phyloP scores from a whole-genome alignment of 805 yeast species.

The Grigorovia transvaalensis region DNA sequence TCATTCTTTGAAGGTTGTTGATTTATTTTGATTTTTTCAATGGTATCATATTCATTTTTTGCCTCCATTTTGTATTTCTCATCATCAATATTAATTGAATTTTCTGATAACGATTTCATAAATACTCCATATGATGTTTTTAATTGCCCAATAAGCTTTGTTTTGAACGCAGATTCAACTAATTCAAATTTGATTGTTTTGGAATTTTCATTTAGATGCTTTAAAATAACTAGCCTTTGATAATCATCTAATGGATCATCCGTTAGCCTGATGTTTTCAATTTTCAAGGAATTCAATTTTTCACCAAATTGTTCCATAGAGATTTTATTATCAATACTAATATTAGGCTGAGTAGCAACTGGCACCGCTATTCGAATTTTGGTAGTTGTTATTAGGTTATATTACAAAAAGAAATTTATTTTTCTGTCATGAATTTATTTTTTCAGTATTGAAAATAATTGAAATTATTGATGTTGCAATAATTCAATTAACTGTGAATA shows the following conservation, averaged over 20 bases:
- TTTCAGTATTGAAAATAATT: not conserved
- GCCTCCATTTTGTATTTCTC: not conserved
- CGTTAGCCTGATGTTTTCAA: not conserved
- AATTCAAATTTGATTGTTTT: not conserved
- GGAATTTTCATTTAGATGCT: not conserved
- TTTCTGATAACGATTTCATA: not conserved
- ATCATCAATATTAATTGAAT: not conserved
- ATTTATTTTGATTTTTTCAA: not conserved
- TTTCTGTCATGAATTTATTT: not conserved
- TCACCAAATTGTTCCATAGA: not conserved
- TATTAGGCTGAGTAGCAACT: not conserved
- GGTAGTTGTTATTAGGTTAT: not conserved
- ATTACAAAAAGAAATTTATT: too few species aligned
- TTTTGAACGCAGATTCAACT: not conserved
- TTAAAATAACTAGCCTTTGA: not conserved
- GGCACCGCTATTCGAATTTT: not conserved
- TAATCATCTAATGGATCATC: constrained; percentile 1
- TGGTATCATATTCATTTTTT: not conserved
- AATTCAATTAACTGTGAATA: too few species aligned
- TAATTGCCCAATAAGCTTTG: not conserved
- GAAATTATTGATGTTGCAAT: not conserved
- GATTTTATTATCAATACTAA: not conserved
- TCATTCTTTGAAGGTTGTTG: not conserved
- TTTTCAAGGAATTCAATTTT: not conserved
- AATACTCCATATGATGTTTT: not conserved